Evolutionary conservation across 352 stramenopile genomes (phyloP).

Genomic region (Phytophthora crassamura): DNA sequence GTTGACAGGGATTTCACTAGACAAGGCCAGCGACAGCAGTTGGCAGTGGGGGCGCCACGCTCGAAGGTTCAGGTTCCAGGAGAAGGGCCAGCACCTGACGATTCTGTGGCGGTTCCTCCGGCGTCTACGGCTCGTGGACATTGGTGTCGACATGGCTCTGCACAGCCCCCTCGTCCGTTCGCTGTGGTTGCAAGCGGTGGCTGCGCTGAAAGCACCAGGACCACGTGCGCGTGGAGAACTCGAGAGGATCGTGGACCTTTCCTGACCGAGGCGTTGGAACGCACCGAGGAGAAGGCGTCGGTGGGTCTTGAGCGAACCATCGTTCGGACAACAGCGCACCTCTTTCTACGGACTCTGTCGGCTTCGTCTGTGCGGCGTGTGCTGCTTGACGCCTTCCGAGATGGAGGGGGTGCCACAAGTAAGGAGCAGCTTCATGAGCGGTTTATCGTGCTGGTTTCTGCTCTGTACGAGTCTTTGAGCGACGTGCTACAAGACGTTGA

Average conservation of each 20-base stretch:
- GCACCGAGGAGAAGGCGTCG: background rate
- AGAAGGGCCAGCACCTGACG: slow-evolving; percentile 21
- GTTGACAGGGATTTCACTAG: too few species aligned
- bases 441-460: slow-evolving; percentile 23
- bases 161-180: background rate
- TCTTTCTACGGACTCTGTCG: slow-evolving; percentile 26
- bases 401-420: background rate
- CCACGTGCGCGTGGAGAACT: too few species aligned
- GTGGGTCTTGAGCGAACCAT: background rate
- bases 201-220: background rate
- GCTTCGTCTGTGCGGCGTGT: slow-evolving; percentile 9
- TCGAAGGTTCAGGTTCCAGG: background rate
- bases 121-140: slow-evolving; percentile 1
- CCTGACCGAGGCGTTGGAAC: slow-evolving; percentile 8
- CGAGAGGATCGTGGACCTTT: slow-evolving; percentile 17
- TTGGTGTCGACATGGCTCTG: background rate
- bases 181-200: slow-evolving; percentile 10
- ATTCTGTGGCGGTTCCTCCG: slow-evolving; percentile 26
- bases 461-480: slow-evolving; percentile 26
- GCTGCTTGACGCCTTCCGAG: slow-evolving; percentile 6
- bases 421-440: slow-evolving; percentile 8
- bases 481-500: slow-evolving; percentile 13
- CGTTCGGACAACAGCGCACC: slow-evolving; percentile 5
- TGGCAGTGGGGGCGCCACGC: background rate
- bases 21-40: background rate